Conservation (phyloP, 805 yeast genomes). For the Candida multigemmis region DNA sequence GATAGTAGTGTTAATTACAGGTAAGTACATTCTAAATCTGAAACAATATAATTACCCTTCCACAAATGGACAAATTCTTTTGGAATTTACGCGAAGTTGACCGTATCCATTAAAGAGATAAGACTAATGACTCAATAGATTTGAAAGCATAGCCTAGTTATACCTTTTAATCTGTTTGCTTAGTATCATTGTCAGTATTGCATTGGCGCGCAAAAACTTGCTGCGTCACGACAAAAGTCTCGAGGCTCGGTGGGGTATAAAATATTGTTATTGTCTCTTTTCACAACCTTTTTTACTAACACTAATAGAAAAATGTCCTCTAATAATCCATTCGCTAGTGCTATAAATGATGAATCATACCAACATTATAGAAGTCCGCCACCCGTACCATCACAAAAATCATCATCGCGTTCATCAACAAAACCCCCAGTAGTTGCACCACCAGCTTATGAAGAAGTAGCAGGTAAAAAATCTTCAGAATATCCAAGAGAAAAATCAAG, state of each 20-base stretch:
- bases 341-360: slow-evolving; percentile 27
- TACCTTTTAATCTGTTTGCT: too few relatives aligned
- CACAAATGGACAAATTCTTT: too few relatives aligned
- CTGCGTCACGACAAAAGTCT: too few relatives aligned
- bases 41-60: too few relatives aligned
- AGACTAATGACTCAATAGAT: too few relatives aligned
- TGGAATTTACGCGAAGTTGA: too few relatives aligned
- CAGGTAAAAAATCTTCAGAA: slow-evolving; percentile 39
- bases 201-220: too few relatives aligned
- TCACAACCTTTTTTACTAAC: slow-evolving; percentile 1
- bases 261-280: background rate
- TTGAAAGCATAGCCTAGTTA: too few relatives aligned
- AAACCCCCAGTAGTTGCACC: slow-evolving; percentile 29
- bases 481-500: slow-evolving; percentile 47
- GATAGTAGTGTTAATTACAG: slow-evolving; percentile 27
- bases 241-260: background rate
- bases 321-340: slow-evolving; percentile 48
- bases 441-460: slow-evolving; percentile 65
- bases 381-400: slow-evolving; percentile 13
- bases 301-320: slow-evolving; percentile 28
- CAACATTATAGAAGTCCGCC: slow-evolving; percentile 29
- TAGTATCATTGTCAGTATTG: too few relatives aligned
- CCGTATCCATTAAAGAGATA: too few relatives aligned
- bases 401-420: slow-evolving; percentile 2
- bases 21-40: slow-evolving; percentile 1